phyloP scores from a whole-genome alignment of 176 grass and related monocot species.

The Otatea glauca region DNA sequence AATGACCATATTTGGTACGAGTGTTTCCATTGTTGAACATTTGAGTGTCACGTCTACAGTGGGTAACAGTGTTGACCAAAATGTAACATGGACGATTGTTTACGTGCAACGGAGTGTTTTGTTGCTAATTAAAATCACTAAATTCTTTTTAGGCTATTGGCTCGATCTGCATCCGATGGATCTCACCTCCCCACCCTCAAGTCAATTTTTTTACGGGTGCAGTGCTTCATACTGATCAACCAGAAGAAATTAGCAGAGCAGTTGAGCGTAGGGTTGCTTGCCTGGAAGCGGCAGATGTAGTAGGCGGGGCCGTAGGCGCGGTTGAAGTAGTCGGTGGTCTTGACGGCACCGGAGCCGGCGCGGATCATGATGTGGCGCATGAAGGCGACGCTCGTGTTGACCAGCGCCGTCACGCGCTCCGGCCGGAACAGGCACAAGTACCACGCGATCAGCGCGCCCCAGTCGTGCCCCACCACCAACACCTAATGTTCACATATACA shows the following conservation, averaged over 20 bases:
- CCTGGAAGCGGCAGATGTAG: conserved; percentile 86
- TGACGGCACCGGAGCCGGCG: conserved; percentile 39
- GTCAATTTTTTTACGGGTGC: too few relatives aligned
- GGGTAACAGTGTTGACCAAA: too few relatives aligned
- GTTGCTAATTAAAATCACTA: too few relatives aligned
- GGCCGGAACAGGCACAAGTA: conserved; percentile 76
- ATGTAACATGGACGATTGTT: too few relatives aligned
- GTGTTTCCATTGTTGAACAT: too few relatives aligned
- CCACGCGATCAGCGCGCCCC: conserved; percentile 81
- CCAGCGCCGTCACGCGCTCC: conserved; percentile 65
- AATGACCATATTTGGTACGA: too few relatives aligned
- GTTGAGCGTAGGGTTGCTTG: neutral
- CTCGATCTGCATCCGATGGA: too few relatives aligned
- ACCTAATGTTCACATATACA: neutral
- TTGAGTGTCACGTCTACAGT: too few relatives aligned
- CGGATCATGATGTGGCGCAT: conserved; percentile 44
- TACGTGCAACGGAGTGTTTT: too few relatives aligned
- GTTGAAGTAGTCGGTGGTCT: conserved; percentile 53
- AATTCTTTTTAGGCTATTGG: too few relatives aligned
- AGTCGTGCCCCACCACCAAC: conserved; percentile 74
- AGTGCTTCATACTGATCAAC: too few relatives aligned
- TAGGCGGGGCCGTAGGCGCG: conserved; percentile 58
- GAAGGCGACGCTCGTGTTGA: conserved; percentile 72
- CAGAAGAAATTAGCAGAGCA: neutral
- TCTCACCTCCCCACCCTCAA: too few relatives aligned